These are phyloP conservation scores for Daldinia sp. DNA, from an alignment of 2,329 filamentous ascomycete genomes.

Conservation along the genomic window DNA sequence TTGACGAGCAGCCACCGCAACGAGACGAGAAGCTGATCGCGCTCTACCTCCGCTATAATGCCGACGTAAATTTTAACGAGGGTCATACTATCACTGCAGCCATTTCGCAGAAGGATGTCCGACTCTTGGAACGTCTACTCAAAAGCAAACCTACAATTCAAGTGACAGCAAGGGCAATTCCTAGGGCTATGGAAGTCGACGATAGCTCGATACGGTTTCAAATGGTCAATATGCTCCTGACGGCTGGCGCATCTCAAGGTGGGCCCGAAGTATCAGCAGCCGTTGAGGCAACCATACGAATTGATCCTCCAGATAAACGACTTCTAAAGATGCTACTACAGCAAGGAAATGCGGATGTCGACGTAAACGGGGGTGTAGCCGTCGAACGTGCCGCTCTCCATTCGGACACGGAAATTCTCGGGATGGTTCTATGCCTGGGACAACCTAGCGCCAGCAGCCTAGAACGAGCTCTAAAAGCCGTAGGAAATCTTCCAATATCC, in stretches of 20 bases:
- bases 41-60: conserved; percentile 60
- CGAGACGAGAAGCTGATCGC: conserved; percentile 62
- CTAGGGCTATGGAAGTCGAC: conserved; percentile 55
- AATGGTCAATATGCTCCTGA: conserved; percentile 58
- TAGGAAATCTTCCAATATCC: conserved; percentile 55
- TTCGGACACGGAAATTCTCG: conserved; percentile 58
- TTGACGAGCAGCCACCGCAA: conserved; percentile 56
- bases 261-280: conserved; percentile 54
- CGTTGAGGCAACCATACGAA: conserved; percentile 53
- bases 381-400: conserved; percentile 52
- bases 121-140: conserved; percentile 56
- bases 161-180: conserved; percentile 58
- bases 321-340: conserved; percentile 59
- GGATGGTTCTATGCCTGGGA: conserved; percentile 56
- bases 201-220: conserved; percentile 55
- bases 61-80: conserved; percentile 63
- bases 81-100: conserved; percentile 59
- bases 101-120: conserved; percentile 57
- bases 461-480: conserved; percentile 52
- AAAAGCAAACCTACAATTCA: conserved; percentile 55
- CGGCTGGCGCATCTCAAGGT: conserved; percentile 55
- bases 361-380: conserved; percentile 55
- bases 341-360: conserved; percentile 62
- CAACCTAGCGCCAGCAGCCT: conserved; percentile 56
- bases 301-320: conserved; percentile 58